Base-by-base conservation (phyloP, 805 yeast species). In the Candida orba region DNA sequence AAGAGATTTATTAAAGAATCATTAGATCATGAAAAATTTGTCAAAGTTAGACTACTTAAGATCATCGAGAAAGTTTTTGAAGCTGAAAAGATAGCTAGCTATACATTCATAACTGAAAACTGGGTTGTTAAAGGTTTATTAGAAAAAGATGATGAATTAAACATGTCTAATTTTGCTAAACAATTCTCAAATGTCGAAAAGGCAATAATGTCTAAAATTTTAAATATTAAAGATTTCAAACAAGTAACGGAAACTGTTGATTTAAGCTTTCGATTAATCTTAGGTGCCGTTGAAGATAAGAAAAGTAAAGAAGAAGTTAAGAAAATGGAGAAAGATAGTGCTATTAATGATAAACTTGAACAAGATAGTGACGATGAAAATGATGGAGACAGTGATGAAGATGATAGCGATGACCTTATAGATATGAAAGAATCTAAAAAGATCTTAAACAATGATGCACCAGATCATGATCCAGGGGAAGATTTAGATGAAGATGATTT, bases 101-200 rank as follows among this genome's bases (percentile, higher is more conserved):
- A 40, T 20, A 46, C 48, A 8, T 34, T 36, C 37, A 38, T 64
- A 52, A 46, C 59, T 41, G 42, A 60, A 15, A 13, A 29, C 2
- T 54, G 59, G 58, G 43, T 58, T 25, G 47, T 55, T 34, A 50
- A 50, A 14, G 56, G 56, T 1, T 37, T 63, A 15, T 54, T 53
- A 10, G 65, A 66, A 39, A 60, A 66, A 41, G 35, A 60, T 39
- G 52, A 52, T 15, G 39, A 40, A 9, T 34, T 47, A 17, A 74
- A 78, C 51, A 83, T 85, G 15, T 60, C 70, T 2, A 64, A 71
- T 34, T 62, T 65, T 30, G 78, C 69, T 60, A 66, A 62, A 41
- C 60, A 62, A 9, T 52, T 51, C 67, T 67, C 47, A 52, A 56
- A 33, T 36, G 64, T 37, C 6, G 50, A 49, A 41, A 55, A 47